Evolutionary conservation across 163 green algal species (phyloP), one percentile per base, ranked within the genome.

Genomic region (Chlorella variabilis): DNA sequence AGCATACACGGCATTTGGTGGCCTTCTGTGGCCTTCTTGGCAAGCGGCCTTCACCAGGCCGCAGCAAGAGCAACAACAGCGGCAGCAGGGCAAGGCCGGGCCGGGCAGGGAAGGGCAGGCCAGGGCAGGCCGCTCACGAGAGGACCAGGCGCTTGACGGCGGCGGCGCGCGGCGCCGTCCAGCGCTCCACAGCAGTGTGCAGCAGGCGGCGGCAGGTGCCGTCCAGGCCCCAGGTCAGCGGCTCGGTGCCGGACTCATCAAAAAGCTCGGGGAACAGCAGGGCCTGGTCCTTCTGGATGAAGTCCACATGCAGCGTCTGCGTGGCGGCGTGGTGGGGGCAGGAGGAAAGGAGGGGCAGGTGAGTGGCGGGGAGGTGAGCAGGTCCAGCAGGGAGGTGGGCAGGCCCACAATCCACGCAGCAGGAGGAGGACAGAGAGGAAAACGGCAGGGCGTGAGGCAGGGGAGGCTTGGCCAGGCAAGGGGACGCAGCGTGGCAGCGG

Each of bases 301-400:
- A 83, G n/a, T 83, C 51, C 18, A 83, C 56, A 49, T 77, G 49
- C 27, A 83, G 49, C 20, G 51, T 49, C 77, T 83, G 77, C 66
- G 49, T 3, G 6, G 9, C 0, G n/a, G 68, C 7, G 61, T 39
- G 61, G 8, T 41, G 61, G 6, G 9, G 18, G 31, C 34, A 45
- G 33, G 11, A 48, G 11, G 1, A 17, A 33, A 23, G 18, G 34
- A n/a, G 4, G 49, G 59, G 2, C 31, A 18, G 29, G 27, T 31
- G n/a, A 1, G 6, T 15, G 13, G 29, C 6, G n/a, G 59, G 29
- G 5, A 23, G 27, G 2, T 9, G 29, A 38, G 20, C 23, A 29
- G 9, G 58, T 20, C 21, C 58, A n/a, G n/a, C n/a, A n/a, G n/a
- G n/a, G n/a, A n/a, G n/a, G n/a, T n/a, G n/a, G 25, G 58, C 58